Percentiles rank a stretch among this genome's conserved stretches.
Conservation (phyloP, 306 rosid genomes). For the Acacia acuminata region DNA sequence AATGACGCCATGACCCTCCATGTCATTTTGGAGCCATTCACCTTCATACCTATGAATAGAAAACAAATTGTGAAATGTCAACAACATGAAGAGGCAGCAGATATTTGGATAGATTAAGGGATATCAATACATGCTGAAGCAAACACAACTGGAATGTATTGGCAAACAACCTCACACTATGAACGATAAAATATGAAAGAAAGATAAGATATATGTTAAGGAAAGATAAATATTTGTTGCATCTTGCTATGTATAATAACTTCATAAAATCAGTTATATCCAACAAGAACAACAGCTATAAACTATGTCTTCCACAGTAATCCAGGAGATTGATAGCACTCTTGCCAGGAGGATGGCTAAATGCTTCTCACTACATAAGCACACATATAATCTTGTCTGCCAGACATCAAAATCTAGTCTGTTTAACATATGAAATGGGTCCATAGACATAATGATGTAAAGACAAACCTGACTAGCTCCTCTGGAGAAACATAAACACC, state of each 20-base stretch:
- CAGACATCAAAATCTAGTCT: background rate
- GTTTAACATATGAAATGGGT: background rate
- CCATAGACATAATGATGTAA: conserved; percentile 14
- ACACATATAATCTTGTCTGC: background rate
- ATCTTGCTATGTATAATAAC: conserved; percentile 2
- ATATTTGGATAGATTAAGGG: conserved; percentile 12
- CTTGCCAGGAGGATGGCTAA: background rate
- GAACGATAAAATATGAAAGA: conserved; percentile 6
- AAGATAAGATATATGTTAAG: conserved; percentile 2
- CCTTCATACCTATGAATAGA: conserved; percentile 81
- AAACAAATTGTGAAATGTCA: conserved; percentile 26
- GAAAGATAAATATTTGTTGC: background rate
- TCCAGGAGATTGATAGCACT: background rate
- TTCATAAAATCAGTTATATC: conserved; percentile 8
- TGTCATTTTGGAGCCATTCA: conserved; percentile 88
- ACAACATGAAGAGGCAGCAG: conserved; percentile 19
- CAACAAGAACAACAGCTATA: background rate
- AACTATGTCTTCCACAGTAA: background rate
- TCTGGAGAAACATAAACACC: conserved; percentile 71
- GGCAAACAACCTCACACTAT: conserved; percentile 1
- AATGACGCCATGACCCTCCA: conserved; percentile 93
- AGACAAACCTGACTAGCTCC: conserved; percentile 82
- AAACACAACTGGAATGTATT: background rate
- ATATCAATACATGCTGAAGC: background rate
- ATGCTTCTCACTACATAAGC: background rate